Evolutionary conservation across 2,329 filamentous ascomycete genomes (phyloP).

Genomic region (Colletotrichum gloeosporioides): DNA sequence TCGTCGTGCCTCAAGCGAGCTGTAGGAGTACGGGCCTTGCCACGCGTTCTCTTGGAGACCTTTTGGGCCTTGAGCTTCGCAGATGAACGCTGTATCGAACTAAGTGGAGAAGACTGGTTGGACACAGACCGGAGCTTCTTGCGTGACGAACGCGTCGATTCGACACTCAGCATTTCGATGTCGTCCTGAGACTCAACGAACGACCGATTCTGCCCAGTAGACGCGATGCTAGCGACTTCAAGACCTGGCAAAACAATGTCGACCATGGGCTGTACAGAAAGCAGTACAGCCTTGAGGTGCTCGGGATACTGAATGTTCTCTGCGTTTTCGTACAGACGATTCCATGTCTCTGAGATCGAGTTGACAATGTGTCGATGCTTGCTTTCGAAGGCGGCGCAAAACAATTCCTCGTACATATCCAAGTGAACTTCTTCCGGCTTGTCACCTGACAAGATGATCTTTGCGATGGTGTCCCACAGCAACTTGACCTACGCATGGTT

Average conservation of each 20-base stretch:
- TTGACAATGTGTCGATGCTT: conserved; percentile 61
- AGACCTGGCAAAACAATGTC: conserved; percentile 52
- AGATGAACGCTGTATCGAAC: conserved; percentile 35
- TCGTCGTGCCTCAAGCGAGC: conserved; percentile 75
- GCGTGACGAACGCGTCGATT: conserved; percentile 28
- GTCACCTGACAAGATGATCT: conserved; percentile 38
- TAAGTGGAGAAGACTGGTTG: conserved; percentile 33
- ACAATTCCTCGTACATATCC: conserved; percentile 56
- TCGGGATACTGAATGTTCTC: conserved; percentile 68
- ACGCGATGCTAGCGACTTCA: conserved; percentile 41
- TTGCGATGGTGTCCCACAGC: conserved; percentile 57
- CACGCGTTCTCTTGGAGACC: conserved; percentile 24
- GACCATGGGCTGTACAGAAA: conserved; percentile 60
- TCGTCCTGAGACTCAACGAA: conserved; percentile 59
- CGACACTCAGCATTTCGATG: conserved; percentile 23
- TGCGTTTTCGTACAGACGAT: conserved; percentile 67
- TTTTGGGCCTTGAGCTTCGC: conserved; percentile 27
- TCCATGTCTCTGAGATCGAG: conserved; percentile 66
- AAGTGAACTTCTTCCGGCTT: conserved; percentile 50
- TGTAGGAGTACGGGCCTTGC: conserved; percentile 31
- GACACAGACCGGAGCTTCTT: conserved; percentile 25
- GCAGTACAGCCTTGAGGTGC: conserved; percentile 66
- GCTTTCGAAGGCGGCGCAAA: conserved; percentile 63
- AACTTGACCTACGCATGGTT: conserved; percentile 45
- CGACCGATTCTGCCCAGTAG: conserved; percentile 41